Percentiles rank a stretch among this genome's conserved stretches.
phyloP scores from a whole-genome alignment of 2,329 filamentous ascomycete genomes.

The Monosporascus sp. region DNA sequence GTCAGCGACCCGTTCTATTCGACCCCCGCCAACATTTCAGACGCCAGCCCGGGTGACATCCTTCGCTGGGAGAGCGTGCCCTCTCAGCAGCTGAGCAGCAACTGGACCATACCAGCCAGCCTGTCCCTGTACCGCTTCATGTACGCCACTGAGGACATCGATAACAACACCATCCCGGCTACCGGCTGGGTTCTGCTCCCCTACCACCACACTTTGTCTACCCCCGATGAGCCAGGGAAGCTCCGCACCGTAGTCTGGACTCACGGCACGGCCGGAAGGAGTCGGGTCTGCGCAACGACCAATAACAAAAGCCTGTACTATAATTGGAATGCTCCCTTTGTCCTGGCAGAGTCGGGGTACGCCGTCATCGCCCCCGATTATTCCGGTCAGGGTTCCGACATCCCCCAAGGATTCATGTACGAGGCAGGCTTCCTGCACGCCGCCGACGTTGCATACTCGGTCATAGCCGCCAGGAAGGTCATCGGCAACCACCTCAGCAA shows the following conservation, averaged over 20 bases:
- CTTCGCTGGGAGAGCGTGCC: constrained; percentile 13
- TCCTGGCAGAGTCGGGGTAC: constrained; percentile 7
- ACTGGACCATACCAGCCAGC: constrained; percentile 11
- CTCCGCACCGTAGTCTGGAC: constrained; percentile 18
- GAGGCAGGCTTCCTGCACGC: constrained; percentile 5
- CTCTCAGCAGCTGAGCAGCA: constrained; percentile 1
- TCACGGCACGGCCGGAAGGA: constrained; percentile 18
- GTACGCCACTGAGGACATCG: constrained; percentile 13
- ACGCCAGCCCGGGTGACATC: constrained; percentile 10
- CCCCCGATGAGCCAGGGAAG: neutral
- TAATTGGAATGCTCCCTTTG: constrained; percentile 15
- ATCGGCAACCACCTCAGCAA: neutral
- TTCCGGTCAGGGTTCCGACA: constrained; percentile 3
- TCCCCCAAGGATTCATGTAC: constrained; percentile 13
- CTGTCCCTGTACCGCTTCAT: constrained; percentile 9
- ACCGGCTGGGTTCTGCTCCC: constrained; percentile 12
- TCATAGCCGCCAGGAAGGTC: neutral
- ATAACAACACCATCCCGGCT: constrained; percentile 10
- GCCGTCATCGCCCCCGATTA: constrained; percentile 5
- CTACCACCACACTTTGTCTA: neutral
- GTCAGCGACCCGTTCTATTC: constrained; percentile 9
- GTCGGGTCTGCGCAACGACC: constrained; percentile 15
- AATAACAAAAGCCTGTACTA: constrained; percentile 19
- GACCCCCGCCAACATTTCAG: constrained; percentile 7
- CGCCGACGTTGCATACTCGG: constrained; percentile 1